Base-by-base conservation (phyloP, 73 alveolate species). In the Halteria grandinella region DNA sequence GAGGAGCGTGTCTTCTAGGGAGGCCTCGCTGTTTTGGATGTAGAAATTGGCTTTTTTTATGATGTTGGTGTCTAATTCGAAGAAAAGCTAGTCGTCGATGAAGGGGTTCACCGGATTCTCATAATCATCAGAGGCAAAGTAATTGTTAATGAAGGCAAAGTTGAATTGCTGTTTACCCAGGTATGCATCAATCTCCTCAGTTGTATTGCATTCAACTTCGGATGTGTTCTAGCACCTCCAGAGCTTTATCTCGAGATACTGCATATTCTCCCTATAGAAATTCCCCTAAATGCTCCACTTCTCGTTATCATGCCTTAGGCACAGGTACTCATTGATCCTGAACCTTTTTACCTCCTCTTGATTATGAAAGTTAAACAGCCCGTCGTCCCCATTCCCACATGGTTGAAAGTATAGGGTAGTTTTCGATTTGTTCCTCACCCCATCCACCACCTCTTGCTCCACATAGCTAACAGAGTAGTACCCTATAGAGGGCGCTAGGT, bases 101-200 rank as follows among this genome's bases (percentile, higher is more conserved):
- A 31, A 58, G 10, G 75, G 55, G 39, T 58, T 31, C 4, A 58
- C 34, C 15, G 5, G 12, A 14, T 58, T 27, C 39, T 58, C 75
- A 27, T 25, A 53, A 53, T 53, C 51, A 10, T 40, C 28, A 25
- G 29, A 66, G 32, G 43, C 80, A 7, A 66, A 57, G 45, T 44
- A 66, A 23, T 54, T 66, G 32, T 66, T 66, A 5, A 51, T 45
- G 47, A 45, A 66, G 6, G 80, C 80, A 23, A 66, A 41, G 25
- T 45, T 66, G 18, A 66, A 45, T 8, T 44, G 43, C 55, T 21
- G 36, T 45, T 66, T 51, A 4, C 47, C 7, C 24, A 51, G 47
- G 58, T 66, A 66, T 7, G 17, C 25, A 25, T 66, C 80, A 18
- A 66, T 44, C 2, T 51, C 33, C n/a, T 23, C 43, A 1, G 23